Conservation (phyloP, 2,329 filamentous ascomycete species). For the Xylariaceae sp. region DNA sequence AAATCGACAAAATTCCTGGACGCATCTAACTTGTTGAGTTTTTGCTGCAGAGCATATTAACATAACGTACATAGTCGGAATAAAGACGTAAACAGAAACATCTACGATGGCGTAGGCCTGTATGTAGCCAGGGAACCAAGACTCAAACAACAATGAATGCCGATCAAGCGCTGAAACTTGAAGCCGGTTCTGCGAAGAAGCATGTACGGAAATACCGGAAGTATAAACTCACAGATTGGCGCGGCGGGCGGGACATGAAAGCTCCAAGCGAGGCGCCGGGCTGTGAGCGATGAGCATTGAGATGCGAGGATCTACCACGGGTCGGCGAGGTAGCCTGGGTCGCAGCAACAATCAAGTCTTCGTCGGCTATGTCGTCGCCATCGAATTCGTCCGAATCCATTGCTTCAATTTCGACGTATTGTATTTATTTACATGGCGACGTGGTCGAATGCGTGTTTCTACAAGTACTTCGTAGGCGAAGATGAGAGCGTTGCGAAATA, state of each 20-base stretch:
- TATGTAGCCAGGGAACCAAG: no score
- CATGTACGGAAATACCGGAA: neutral
- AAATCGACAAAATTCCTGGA: slow-evolving; percentile 36
- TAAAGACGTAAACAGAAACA: neutral
- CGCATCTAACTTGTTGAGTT: neutral
- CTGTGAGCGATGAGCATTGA: slow-evolving; percentile 20
- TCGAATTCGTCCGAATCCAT: slow-evolving; percentile 60
- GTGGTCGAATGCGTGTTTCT: neutral
- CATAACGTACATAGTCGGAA: neutral
- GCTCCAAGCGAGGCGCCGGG: slow-evolving; percentile 15
- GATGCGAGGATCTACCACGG: slow-evolving; percentile 21
- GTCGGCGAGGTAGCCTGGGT: slow-evolving; percentile 41
- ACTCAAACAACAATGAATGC: no score
- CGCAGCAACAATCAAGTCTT: slow-evolving; percentile 57
- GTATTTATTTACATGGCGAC: slow-evolving; percentile 11
- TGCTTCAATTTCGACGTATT: neutral
- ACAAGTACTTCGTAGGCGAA: no score
- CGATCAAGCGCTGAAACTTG: no score
- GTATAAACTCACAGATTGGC: slow-evolving; percentile 18
- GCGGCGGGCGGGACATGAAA: slow-evolving; percentile 7
- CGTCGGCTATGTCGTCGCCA: slow-evolving; percentile 59
- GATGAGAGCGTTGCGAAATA: no score
- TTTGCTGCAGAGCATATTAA: slow-evolving; percentile 18
- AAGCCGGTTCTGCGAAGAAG: neutral
- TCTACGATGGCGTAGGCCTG: no score